Evolutionary conservation across 768 basidiomycete genomes (phyloP), one percentile per base, ranked within the genome.

Genomic region (Suillus plorans): DNA sequence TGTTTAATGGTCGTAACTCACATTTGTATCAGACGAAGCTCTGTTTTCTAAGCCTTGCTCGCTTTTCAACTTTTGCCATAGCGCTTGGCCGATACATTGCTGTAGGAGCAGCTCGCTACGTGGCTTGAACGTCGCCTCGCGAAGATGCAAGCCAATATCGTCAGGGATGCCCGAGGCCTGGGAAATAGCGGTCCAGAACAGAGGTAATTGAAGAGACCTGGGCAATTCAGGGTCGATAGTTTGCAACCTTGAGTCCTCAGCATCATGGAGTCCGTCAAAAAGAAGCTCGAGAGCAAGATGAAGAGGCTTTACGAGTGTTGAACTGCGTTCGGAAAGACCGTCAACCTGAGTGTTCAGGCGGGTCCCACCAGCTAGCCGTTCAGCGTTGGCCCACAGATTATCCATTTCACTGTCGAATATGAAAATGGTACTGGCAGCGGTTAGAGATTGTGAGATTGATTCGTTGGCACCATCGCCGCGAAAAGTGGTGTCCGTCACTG

Each of bases 171-270:
- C 16, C 14, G 56, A 61, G 20, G 60, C 59, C 58, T 39, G 56
- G 60, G 64, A 64, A 61, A 64, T 49, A 14, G 58, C 64, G 34
- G 47, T 49, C 64, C 64, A 64, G 42, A 64, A 61, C 34, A 64
- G 60, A 22, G 64, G 64, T 47, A 64, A 61, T 44, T 64, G 59
- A 4, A 64, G 58, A 16, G 57, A 52, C 41, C 25, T 61, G 18
- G 49, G 49, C 60, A 61, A 59, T 52, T 50, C 22, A 44, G 60
- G 22, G 5, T 25, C 39, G 18, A 10, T 20, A n/a, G 58, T 37
- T 31, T 34, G 10, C 49, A 64, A 36, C 44, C 60, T 39, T 14
- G n/a, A 31, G 37, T 64, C 64, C 13, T 0, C 1, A 28, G 5
- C 47, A 16, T 52, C 37, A 25, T 20, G 22, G 42, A 64, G 64